phyloP scores from a whole-genome alignment of 73 alveolate genomes.

The Stentor coeruleus region DNA sequence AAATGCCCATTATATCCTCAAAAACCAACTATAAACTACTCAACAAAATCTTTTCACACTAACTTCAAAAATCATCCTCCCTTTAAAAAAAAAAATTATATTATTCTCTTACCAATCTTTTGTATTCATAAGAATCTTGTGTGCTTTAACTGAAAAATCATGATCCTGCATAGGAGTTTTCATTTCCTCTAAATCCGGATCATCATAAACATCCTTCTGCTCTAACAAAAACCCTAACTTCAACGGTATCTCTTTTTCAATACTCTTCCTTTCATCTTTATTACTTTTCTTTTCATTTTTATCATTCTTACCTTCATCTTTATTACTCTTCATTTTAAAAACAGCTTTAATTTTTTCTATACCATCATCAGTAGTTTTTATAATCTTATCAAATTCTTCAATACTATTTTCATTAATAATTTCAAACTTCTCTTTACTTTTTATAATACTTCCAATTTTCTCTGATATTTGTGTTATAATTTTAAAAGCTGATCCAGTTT shows the following conservation, averaged over 20 bases:
- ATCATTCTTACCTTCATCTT: too few relatives aligned
- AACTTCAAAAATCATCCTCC: too few relatives aligned
- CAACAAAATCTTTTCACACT: too few relatives aligned
- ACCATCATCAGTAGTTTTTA: not conserved
- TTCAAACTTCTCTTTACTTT: too few relatives aligned
- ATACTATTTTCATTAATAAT: not conserved
- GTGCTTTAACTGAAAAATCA: not conserved
- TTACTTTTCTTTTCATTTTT: too few relatives aligned
- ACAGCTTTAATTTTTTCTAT: not conserved
- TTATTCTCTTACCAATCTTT: too few relatives aligned
- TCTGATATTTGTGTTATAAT: not conserved
- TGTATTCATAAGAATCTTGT: too few relatives aligned
- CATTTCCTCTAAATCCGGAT: not conserved
- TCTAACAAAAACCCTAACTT: not conserved
- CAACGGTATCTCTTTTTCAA: not conserved
- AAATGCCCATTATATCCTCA: too few relatives aligned
- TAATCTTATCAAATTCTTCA: not conserved
- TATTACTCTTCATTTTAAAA: too few relatives aligned
- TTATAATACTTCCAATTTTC: not conserved
- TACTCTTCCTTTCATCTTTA: too few relatives aligned
- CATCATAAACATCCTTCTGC: not conserved
- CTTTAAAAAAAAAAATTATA: too few relatives aligned
- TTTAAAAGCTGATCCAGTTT: not conserved
- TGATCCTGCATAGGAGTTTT: not conserved
- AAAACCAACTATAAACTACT: too few relatives aligned